Evolutionary conservation across 345 rosid species (phyloP).

Genomic region (Pugionium dolabratum): DNA sequence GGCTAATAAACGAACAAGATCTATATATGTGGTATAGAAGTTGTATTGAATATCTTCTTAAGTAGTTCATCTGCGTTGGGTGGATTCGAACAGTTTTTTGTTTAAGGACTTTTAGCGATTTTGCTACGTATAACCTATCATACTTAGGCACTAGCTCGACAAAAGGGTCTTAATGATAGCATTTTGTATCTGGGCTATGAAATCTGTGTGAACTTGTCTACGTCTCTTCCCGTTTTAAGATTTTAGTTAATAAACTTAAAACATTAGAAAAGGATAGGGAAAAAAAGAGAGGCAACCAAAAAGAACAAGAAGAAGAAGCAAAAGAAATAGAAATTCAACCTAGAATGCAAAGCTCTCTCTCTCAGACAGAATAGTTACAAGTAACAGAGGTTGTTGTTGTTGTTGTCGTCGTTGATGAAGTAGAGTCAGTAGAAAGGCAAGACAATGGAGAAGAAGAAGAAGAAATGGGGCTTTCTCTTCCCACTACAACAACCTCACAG

Average conservation of each 20-base stretch:
- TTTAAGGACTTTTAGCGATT: too few species aligned
- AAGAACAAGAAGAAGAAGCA: conserved; percentile 1
- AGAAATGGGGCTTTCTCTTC: conserved; percentile 43
- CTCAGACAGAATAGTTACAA: conserved; percentile 56
- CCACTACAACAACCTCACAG: conserved; percentile 36
- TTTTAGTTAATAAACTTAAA: conserved; percentile 5
- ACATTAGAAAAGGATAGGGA: conserved; percentile 8
- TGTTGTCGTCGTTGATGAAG: conserved; percentile 45
- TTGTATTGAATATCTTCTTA: too few species aligned
- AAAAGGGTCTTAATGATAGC: too few species aligned
- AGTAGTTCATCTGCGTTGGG: too few species aligned
- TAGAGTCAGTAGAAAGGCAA: conserved; percentile 38
- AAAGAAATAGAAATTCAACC: conserved; percentile 27
- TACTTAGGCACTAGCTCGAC: too few species aligned
- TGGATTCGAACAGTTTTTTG: too few species aligned
- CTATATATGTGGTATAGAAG: too few species aligned
- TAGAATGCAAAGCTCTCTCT: conserved; percentile 30
- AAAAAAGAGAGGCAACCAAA: conserved; percentile 20
- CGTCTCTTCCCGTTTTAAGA: not conserved
- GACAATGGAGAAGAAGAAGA: conserved; percentile 42
- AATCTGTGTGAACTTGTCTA: not conserved
- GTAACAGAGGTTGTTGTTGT: conserved; percentile 49
- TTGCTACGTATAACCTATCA: too few species aligned
- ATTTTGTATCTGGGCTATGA: too few species aligned
- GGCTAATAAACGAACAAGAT: too few species aligned